Evolutionary conservation across 2,329 filamentous ascomycete species (phyloP).

Genomic region (Penicillium crustosum): DNA sequence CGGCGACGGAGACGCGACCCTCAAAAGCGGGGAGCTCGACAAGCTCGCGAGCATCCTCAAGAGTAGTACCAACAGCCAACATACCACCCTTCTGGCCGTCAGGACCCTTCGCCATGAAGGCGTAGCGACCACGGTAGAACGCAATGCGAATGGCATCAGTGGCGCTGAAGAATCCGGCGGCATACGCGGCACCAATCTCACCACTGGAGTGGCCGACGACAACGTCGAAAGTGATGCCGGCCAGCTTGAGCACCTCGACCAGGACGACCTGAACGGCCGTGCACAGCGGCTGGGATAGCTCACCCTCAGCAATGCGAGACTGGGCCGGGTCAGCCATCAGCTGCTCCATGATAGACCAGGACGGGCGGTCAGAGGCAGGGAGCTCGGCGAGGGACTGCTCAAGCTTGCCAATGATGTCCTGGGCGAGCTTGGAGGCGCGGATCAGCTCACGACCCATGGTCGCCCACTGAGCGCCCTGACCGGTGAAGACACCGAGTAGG

Average conservation of each 20-base stretch:
- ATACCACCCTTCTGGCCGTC: constrained; percentile 8
- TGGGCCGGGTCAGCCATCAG: background rate
- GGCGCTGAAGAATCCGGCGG: constrained; percentile 20
- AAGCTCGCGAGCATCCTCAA: constrained; percentile 8
- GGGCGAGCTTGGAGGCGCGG: background rate
- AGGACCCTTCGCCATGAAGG: background rate
- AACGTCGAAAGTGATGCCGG: constrained; percentile 9
- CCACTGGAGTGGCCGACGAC: constrained; percentile 34
- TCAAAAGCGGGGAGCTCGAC: background rate
- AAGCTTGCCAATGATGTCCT: background rate
- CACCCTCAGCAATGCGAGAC: constrained; percentile 1
- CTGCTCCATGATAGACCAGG: constrained; percentile 5
- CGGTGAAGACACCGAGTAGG: background rate
- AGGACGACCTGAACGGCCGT: background rate
- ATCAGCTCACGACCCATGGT: background rate
- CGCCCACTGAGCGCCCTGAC: background rate
- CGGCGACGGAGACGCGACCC: background rate
- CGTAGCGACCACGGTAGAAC: constrained; percentile 10
- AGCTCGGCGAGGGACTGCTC: constrained; percentile 3
- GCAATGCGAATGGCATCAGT: constrained; percentile 13
- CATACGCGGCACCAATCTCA: constrained; percentile 33
- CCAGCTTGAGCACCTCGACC: background rate
- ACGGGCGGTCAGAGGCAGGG: constrained; percentile 3
- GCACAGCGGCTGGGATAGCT: background rate
- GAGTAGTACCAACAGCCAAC: constrained; percentile 13